Evolutionary conservation across 306 rosid genomes (phyloP).

Genomic region (Quercus glauca): DNA sequence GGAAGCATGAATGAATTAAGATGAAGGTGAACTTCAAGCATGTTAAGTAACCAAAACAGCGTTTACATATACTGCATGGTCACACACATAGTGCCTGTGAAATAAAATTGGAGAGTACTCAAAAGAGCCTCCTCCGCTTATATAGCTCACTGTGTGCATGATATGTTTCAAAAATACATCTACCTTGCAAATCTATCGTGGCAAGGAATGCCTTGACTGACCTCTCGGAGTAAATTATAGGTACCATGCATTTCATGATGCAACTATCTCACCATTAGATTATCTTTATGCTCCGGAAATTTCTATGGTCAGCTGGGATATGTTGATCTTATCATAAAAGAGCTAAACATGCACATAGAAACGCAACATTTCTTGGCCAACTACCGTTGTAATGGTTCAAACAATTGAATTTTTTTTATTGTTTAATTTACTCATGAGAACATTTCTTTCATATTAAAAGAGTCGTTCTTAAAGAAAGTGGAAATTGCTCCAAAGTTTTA

Average conservation of each 20-base stretch:
- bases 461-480: background rate
- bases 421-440: background rate
- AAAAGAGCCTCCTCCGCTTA: conserved; percentile 31
- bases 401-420: background rate
- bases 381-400: conserved; percentile 39
- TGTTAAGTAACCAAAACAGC: conserved; percentile 15
- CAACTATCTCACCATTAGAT: conserved; percentile 14
- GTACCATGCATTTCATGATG: conserved; percentile 48
- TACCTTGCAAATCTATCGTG: conserved; percentile 38
- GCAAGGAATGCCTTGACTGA: conserved; percentile 37
- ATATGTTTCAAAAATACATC: conserved; percentile 46
- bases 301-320: conserved; percentile 44
- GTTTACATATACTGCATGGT: conserved; percentile 19
- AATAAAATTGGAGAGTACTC: conserved; percentile 49
- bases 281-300: conserved; percentile 42
- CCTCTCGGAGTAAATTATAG: conserved; percentile 48
- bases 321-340: conserved; percentile 32
- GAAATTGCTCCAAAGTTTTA: background rate
- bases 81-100: conserved; percentile 55
- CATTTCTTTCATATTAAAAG: background rate
- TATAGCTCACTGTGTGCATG: conserved; percentile 54
- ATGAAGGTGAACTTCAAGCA: conserved; percentile 21
- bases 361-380: conserved; percentile 54
- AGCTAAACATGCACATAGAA: conserved; percentile 6
- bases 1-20: background rate